phyloP scores from a whole-genome alignment of 164 flowering plant species.

The Kingdonia uniflora region DNA sequence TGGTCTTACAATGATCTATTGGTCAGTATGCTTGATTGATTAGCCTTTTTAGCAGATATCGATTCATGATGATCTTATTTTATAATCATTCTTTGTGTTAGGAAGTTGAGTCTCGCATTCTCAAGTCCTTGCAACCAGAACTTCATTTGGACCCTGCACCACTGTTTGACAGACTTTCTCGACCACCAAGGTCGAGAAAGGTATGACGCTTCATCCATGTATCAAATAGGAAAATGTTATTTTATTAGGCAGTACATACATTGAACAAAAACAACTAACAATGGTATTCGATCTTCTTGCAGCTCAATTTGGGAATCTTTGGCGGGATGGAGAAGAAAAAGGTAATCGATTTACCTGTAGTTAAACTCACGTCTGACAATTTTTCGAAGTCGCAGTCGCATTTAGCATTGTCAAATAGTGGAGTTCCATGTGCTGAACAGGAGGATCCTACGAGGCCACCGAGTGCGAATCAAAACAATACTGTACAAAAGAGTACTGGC shows the following conservation, averaged over 20 bases:
- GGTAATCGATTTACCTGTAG: conserved; percentile 1
- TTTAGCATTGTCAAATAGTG: neutral
- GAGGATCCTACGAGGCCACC: neutral
- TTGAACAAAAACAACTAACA: no score
- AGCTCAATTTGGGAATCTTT: conserved; percentile 19
- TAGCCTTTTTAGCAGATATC: neutral
- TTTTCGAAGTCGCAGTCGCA: neutral
- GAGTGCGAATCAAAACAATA: conserved; percentile 1
- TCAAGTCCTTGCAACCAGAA: conserved; percentile 25
- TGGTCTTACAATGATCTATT: conserved; percentile 22
- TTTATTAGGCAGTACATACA: no score
- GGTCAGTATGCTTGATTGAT: conserved; percentile 14
- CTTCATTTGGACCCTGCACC: conserved; percentile 22
- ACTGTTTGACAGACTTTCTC: conserved; percentile 4
- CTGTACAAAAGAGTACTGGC: neutral
- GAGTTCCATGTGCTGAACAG: conserved; percentile 8
- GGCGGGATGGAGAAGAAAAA: conserved; percentile 16
- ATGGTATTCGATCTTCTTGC: conserved; percentile 11
- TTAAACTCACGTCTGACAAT: neutral
- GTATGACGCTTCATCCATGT: conserved; percentile 8
- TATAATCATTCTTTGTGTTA: conserved; percentile 7
- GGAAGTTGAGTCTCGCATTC: conserved; percentile 25
- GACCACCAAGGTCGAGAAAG: conserved; percentile 11
- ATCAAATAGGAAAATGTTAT: no score
- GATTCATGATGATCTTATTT: neutral